These are phyloP conservation scores for Alternaria panax DNA, from an alignment of 2,329 filamentous ascomycete species.

Conservation along the genomic window DNA sequence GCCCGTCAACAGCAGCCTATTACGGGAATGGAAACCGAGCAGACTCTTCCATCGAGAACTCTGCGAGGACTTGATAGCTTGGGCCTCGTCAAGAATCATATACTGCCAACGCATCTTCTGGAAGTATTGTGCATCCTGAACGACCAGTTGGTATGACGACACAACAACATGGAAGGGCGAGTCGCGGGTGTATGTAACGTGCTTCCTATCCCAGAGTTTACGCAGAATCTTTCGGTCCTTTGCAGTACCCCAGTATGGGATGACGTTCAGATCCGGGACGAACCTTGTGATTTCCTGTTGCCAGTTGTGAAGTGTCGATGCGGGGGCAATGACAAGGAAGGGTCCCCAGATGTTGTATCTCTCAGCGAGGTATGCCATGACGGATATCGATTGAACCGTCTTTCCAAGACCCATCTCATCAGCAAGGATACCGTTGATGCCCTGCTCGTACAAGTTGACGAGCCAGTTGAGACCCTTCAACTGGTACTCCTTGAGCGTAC, in stretches of 20 bases:
- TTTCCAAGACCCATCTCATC: constrained; percentile 99
- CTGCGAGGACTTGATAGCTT: constrained; percentile 97
- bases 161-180: constrained; percentile 95
- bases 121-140: constrained; percentile 95
- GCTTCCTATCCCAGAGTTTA: constrained; percentile 99
- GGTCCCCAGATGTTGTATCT: constrained; percentile 98
- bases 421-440: constrained; percentile 98
- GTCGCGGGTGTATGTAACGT: constrained; percentile 92
- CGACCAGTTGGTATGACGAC: constrained; percentile 96
- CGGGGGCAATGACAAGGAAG: constrained; percentile 94
- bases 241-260: constrained; percentile 97
- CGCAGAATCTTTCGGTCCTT: constrained; percentile 93
- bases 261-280: constrained; percentile 90
- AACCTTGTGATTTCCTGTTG: constrained; percentile 97
- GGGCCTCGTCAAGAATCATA: constrained; percentile 98
- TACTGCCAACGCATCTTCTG: constrained; percentile 99
- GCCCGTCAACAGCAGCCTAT: constrained; percentile 89
- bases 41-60: constrained; percentile 97
- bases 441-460: constrained; percentile 98
- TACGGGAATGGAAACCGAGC: constrained; percentile 92
- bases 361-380: constrained; percentile 98
- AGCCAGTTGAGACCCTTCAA: constrained; percentile 99
- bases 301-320: constrained; percentile 98
- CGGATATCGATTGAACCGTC: constrained; percentile 97
- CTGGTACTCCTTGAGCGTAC: constrained; percentile 97